phyloP scores from a whole-genome alignment of 495 filamentous ascomycete genomes.

The Xylaria grammica region DNA sequence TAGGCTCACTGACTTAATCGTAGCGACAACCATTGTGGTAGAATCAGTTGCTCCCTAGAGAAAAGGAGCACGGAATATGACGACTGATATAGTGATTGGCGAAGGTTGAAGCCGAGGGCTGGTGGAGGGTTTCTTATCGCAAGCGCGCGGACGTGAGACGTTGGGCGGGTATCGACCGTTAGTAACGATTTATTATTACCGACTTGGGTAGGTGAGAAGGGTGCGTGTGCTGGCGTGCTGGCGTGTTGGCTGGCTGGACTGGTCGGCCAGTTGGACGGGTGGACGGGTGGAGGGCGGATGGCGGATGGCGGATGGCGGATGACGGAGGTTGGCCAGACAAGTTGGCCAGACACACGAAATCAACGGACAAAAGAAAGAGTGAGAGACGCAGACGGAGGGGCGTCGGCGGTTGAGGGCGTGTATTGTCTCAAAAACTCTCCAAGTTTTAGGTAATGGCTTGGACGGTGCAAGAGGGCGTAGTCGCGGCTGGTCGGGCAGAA shows the following conservation, averaged over 20 bases:
- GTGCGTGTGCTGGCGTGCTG: not conserved
- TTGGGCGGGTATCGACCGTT: conserved; percentile 33
- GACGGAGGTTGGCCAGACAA: not conserved
- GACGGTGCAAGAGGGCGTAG: not conserved
- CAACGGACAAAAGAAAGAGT: not conserved
- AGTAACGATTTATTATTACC: conserved; percentile 13
- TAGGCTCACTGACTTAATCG: conserved; percentile 72
- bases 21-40: conserved; percentile 77
- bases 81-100: conserved; percentile 28
- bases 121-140: conserved; percentile 32
- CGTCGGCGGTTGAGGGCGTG: conserved; percentile 10
- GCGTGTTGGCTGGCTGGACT: conserved; percentile 5
- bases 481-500: conserved; percentile 22
- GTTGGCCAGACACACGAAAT: conserved; percentile 1
- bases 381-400: conserved; percentile 15
- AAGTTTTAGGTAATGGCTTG: conserved; percentile 8
- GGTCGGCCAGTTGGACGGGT: not conserved
- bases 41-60: conserved; percentile 33
- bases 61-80: conserved; percentile 29
- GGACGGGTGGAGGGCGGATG: not conserved
- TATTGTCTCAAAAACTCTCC: conserved; percentile 12
- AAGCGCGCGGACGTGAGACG: conserved; percentile 27
- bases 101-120: conserved; percentile 8
- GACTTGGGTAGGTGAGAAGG: conserved; percentile 8
- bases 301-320: too few species aligned